phyloP scores from a whole-genome alignment of 352 stramenopile species.

The Blastocystis sp. region DNA sequence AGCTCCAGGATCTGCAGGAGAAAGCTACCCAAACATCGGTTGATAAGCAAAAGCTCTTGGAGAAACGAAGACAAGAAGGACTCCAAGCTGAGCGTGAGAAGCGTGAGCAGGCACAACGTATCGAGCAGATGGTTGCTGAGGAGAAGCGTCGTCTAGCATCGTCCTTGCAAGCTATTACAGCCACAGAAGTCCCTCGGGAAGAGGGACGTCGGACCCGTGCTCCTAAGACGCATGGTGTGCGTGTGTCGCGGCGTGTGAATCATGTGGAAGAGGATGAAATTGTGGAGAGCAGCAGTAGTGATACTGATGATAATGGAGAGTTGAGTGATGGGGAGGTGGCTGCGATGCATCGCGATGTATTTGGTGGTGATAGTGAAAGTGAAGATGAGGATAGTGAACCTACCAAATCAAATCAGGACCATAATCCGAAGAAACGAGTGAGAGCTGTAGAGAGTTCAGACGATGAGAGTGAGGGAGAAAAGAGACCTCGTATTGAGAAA shows the following conservation, averaged over 20 bases:
- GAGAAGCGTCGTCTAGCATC: conserved; percentile 14
- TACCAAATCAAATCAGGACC: too few relatives aligned
- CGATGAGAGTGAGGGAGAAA: conserved; percentile 28
- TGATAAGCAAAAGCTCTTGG: conserved; percentile 16
- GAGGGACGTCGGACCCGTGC: neutral
- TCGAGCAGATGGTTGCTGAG: conserved; percentile 21
- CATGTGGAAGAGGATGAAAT: neutral
- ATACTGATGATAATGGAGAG: conserved; percentile 53
- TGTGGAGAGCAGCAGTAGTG: conserved; percentile 1
- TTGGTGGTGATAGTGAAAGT: neutral
- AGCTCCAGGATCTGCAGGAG: neutral
- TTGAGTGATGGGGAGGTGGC: conserved; percentile 42
- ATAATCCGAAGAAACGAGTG: conserved; percentile 41
- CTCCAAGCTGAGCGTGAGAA: conserved; percentile 42
- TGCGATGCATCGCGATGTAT: neutral
- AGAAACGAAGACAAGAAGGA: conserved; percentile 29
- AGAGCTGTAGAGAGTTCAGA: conserved; percentile 41
- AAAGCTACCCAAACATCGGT: neutral
- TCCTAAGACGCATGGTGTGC: neutral
- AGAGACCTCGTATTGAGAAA: conserved; percentile 24
- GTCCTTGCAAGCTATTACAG: neutral
- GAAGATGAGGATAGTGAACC: conserved; percentile 18
- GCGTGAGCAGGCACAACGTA: conserved; percentile 3
- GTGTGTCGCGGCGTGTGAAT: neutral
- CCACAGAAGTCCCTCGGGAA: neutral